Evolutionary conservation across 768 basidiomycete genomes (phyloP), one percentile per base, ranked within the genome.

Genomic region (Dentipellis sp.): DNA sequence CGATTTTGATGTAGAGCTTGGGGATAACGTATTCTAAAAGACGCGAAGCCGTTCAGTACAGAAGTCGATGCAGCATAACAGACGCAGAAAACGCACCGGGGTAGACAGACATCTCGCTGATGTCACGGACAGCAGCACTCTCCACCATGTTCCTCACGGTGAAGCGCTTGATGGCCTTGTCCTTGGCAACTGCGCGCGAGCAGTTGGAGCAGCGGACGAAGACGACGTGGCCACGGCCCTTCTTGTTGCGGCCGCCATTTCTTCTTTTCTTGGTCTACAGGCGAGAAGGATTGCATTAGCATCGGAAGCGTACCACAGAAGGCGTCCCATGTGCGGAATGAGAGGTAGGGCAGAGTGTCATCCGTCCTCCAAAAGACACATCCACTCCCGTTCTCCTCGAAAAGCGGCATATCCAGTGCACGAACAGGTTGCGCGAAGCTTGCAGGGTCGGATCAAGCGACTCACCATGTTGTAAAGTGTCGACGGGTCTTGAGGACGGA

Each of bases 131-230:
- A 54, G 95, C 95, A 47, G 97, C 97, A 68, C 91, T 91, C 82
- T 98, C 95, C 57, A 99, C 94, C 91, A 98, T 98, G 84, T 99
- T 99, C 75, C 94, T 85, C 68, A 98, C 95, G 39, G 94, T 97
- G 83, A 95, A 95, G 53, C 97, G 82, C 79, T 97, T 97, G 87
- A 98, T 97, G 63, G 95, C 95, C 83, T 98, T 98, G 80, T 98
- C 95, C 81, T 98, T 98, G 65, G 80, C 87, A 57, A 97, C 94
- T 71, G 91, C 94, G 65, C 97, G 90, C 69, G 92, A 92, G 83
- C 97, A 99, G 85, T 99, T 99, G 64, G 94, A 94, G 82, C 97
- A 99, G 67, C 97, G 89, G 70, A 99, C 82, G 72, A 90, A 91
- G 61, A 74, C 80, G 72, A 93, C 91, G 75, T 97, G 94, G 72